phyloP scores from a whole-genome alignment of 1,284 basidiomycete genomes.

The Ganoderma multipileum region DNA sequence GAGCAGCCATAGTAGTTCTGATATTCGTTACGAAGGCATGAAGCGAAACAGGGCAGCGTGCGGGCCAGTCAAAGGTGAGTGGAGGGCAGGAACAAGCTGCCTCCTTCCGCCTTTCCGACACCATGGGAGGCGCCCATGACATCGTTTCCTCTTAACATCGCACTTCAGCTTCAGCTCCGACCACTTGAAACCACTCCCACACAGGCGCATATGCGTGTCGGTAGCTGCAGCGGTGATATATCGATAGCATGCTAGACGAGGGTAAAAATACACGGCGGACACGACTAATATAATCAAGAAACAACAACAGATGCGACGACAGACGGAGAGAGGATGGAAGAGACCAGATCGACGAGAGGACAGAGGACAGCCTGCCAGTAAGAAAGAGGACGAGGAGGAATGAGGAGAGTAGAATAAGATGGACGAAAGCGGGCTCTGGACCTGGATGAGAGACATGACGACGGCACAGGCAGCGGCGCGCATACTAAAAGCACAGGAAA shows the following conservation, averaged over 20 bases:
- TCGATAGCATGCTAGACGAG: slow-evolving; percentile 45
- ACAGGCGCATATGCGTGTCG: background rate
- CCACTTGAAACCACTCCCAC: background rate
- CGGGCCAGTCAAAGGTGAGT: background rate
- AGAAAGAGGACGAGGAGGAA: slow-evolving; percentile 15
- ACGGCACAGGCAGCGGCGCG: slow-evolving; percentile 26
- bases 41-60: background rate
- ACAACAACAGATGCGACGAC: slow-evolving; percentile 45
- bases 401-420: background rate
- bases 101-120: too few relatives aligned
- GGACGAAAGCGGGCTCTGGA: slow-evolving; percentile 12
- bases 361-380: slow-evolving; percentile 14
- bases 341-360: slow-evolving; percentile 15
- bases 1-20: slow-evolving; percentile 48
- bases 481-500: slow-evolving; percentile 36
- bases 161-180: too few relatives aligned
- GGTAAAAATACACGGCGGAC: slow-evolving; percentile 46
- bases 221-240: slow-evolving; percentile 32
- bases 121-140: background rate
- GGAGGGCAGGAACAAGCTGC: background rate
- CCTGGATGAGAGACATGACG: background rate
- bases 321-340: slow-evolving; percentile 20
- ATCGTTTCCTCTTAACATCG: too few relatives aligned
- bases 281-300: slow-evolving; percentile 41
- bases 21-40: background rate